phyloP scores from a whole-genome alignment of 2,329 filamentous ascomycete species.

The Leptodontidium sp. region DNA sequence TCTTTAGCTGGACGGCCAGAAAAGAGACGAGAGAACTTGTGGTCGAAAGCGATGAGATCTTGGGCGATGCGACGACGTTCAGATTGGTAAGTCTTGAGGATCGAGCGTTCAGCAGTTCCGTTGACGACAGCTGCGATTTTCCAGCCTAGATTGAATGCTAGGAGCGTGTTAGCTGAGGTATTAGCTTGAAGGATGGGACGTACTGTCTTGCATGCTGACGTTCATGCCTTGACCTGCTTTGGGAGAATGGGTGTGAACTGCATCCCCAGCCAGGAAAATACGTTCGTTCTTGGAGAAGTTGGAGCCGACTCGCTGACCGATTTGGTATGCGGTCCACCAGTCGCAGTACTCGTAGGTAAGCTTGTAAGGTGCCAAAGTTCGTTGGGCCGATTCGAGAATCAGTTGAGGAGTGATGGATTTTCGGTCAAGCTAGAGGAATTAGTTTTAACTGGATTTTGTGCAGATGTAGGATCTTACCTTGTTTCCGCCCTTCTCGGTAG shows the following conservation, averaged over 20 bases:
- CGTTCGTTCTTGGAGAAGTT: slow-evolving; percentile 49
- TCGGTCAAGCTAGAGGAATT: slow-evolving; percentile 57
- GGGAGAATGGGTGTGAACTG: slow-evolving; percentile 63
- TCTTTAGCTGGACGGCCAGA: slow-evolving; percentile 62
- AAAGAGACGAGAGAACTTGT: slow-evolving; percentile 63
- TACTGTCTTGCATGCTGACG: slow-evolving; percentile 66
- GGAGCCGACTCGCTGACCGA: slow-evolving; percentile 66
- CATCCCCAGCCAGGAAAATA: slow-evolving; percentile 64
- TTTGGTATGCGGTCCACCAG: slow-evolving; percentile 68
- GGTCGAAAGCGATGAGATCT: slow-evolving; percentile 71
- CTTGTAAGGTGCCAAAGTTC: slow-evolving; percentile 72
- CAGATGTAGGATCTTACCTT: slow-evolving; percentile 19
- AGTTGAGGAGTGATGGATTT: slow-evolving; percentile 69
- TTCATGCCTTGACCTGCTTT: slow-evolving; percentile 71
- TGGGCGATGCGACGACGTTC: slow-evolving; percentile 70
- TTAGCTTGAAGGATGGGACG: no score
- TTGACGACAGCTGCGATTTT: slow-evolving; percentile 53
- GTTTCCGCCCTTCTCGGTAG: slow-evolving; percentile 54
- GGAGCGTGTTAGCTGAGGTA: no score
- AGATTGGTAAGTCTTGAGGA: slow-evolving; percentile 67
- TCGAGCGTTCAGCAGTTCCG: slow-evolving; percentile 54
- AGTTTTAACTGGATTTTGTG: neutral
- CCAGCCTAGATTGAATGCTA: slow-evolving; percentile 66
- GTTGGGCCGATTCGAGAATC: slow-evolving; percentile 69
- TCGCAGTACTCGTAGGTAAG: slow-evolving; percentile 69